phyloP scores from a whole-genome alignment of 495 filamentous ascomycete genomes.

The Talaromyces proteolyticus region DNA sequence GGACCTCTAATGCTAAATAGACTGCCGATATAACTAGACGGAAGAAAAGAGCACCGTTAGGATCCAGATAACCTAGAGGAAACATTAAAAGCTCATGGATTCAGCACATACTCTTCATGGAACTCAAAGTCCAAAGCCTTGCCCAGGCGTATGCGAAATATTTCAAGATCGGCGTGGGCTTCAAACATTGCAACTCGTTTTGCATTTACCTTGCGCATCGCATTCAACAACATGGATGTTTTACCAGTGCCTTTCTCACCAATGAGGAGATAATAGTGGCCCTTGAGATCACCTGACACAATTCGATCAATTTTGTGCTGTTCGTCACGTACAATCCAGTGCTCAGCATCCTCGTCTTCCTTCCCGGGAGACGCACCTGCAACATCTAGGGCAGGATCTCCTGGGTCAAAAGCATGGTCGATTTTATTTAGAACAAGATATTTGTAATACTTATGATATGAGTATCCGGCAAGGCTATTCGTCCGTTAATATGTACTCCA shows the following conservation, averaged over 20 bases:
- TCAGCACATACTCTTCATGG: constrained; percentile 47
- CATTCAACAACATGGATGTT: constrained; percentile 88
- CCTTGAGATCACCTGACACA: constrained; percentile 57
- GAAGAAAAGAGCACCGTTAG: no score
- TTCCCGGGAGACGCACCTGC: constrained; percentile 64
- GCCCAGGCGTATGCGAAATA: constrained; percentile 86
- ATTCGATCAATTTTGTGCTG: constrained; percentile 75
- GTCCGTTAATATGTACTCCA: no score
- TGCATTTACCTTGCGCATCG: constrained; percentile 86
- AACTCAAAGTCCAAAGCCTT: constrained; percentile 95
- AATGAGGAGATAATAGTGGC: constrained; percentile 89
- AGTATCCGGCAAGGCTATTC: constrained; percentile 66
- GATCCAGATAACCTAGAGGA: no score
- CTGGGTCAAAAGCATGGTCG: constrained; percentile 85
- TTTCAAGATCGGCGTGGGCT: constrained; percentile 90
- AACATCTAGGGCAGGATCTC: constrained; percentile 85
- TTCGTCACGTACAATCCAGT: constrained; percentile 80
- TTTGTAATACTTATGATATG: constrained; percentile 86
- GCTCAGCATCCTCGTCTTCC: constrained; percentile 49
- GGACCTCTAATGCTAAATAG: constrained; percentile 93
- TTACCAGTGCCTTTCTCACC: constrained; percentile 97
- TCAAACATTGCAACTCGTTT: constrained; percentile 89
- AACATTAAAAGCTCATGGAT: neutral
- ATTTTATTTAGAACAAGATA: constrained; percentile 82
- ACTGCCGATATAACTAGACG: constrained; percentile 83